A percentile compares a stretch with the other conserved stretches of the same genome.
Evolutionary conservation across 2,329 filamentous ascomycete species (phyloP).

Genomic region (Scorias spongiosa): DNA sequence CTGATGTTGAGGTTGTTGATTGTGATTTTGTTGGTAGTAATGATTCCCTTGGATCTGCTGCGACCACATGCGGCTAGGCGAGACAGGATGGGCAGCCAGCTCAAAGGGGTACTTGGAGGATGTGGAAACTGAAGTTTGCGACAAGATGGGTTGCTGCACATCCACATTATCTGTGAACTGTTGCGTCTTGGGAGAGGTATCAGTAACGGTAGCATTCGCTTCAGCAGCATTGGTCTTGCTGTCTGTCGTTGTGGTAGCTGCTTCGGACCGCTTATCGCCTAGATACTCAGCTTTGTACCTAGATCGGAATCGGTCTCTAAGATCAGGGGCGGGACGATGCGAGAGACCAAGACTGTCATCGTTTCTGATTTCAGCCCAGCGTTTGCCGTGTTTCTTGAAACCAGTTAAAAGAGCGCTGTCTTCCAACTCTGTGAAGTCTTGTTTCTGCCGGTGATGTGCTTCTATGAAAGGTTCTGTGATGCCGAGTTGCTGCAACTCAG

Average conservation of each 20-base stretch:
- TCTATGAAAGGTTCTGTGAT: constrained; percentile 36
- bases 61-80: too few species aligned
- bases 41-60: neutral
- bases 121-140: neutral
- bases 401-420: constrained; percentile 44
- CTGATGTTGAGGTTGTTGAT: neutral
- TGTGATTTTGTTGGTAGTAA: neutral
- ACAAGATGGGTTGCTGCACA: neutral
- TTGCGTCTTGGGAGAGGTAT: neutral
- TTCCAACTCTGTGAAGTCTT: constrained; percentile 40
- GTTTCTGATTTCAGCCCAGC: constrained; percentile 45
- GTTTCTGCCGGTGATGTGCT: constrained; percentile 36
- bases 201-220: neutral
- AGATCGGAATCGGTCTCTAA: constrained; percentile 47
- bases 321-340: constrained; percentile 40
- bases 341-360: constrained; percentile 37
- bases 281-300: constrained; percentile 11
- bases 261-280: neutral
- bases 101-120: neutral
- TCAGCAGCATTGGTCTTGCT: neutral
- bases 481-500: constrained; percentile 28
- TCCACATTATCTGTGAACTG: neutral
- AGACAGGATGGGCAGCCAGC: too few species aligned
- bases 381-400: constrained; percentile 42
- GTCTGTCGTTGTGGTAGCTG: neutral